Conservation (phyloP, 2,329 filamentous ascomycete genomes). For the Hirsutella minnesotensis region DNA sequence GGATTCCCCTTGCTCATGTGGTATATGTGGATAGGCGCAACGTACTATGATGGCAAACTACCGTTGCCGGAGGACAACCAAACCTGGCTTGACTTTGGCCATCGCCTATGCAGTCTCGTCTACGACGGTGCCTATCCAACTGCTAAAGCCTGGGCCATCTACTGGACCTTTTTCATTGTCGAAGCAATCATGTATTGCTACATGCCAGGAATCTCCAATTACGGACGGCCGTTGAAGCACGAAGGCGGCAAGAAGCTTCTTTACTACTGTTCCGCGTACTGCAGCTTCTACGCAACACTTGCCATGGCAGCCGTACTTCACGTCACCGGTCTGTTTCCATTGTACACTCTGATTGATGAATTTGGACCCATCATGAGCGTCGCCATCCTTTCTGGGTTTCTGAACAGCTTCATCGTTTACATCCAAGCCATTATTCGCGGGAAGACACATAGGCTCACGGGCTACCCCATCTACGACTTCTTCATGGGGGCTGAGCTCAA, state of each 20-base stretch:
- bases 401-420: slow-evolving; percentile 74
- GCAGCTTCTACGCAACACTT: slow-evolving; percentile 79
- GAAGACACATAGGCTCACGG: slow-evolving; percentile 82
- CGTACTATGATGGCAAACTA: slow-evolving; percentile 76
- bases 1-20: slow-evolving; percentile 87
- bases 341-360: slow-evolving; percentile 87
- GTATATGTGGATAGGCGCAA: slow-evolving; percentile 96
- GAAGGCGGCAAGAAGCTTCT: slow-evolving; percentile 70
- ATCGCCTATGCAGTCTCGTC: slow-evolving; percentile 57
- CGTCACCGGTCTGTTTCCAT: slow-evolving; percentile 67
- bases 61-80: slow-evolving; percentile 55
- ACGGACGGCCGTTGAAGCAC: slow-evolving; percentile 77
- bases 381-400: slow-evolving; percentile 77
- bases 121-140: slow-evolving; percentile 77
- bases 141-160: slow-evolving; percentile 73
- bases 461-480: slow-evolving; percentile 70
- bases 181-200: slow-evolving; percentile 72
- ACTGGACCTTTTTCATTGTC: slow-evolving; percentile 82
- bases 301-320: slow-evolving; percentile 57
- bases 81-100: slow-evolving; percentile 55
- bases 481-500: slow-evolving; percentile 86
- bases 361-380: slow-evolving; percentile 88
- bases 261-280: slow-evolving; percentile 87
- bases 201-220: slow-evolving; percentile 73
- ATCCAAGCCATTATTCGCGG: slow-evolving; percentile 69